Conservation (phyloP, 2,329 filamentous ascomycete species). For the Trematosphaeria pertusa region DNA sequence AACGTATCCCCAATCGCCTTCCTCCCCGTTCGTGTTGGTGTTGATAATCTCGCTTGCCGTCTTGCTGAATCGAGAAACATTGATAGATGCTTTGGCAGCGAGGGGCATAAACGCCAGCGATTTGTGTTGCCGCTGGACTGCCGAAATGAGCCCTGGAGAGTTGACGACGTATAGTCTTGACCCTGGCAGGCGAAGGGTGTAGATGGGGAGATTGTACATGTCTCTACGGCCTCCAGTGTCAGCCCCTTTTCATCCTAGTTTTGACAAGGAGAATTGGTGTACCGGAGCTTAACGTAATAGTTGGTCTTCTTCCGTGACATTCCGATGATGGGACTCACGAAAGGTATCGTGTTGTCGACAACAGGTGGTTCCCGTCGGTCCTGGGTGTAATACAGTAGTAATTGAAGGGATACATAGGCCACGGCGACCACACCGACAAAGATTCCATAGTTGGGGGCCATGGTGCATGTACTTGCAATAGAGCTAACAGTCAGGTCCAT, state of each 20-base stretch:
- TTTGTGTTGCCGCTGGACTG: conserved; percentile 45
- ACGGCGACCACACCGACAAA: conserved; percentile 3
- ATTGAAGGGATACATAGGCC: conserved; percentile 6
- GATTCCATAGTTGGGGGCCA: conserved; percentile 1
- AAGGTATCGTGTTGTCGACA: conserved; percentile 11
- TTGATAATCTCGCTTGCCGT: conserved; percentile 38
- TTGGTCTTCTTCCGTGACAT: conserved; percentile 10
- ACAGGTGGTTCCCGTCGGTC: conserved; percentile 15
- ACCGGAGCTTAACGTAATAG: conserved; percentile 15
- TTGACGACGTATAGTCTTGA: conserved; percentile 51
- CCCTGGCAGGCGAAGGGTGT: conserved; percentile 48
- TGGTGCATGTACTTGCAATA: background rate
- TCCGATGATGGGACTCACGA: conserved; percentile 14
- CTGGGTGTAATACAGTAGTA: conserved; percentile 14
- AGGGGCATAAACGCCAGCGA: conserved; percentile 48
- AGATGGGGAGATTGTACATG: conserved; percentile 40
- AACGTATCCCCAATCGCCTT: conserved; percentile 38
- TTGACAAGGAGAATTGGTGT: background rate
- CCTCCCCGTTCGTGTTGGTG: conserved; percentile 44
- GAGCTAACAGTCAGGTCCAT: too few relatives aligned
- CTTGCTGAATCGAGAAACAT: conserved; percentile 37
- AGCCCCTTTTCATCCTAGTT: background rate
- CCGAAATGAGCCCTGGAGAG: conserved; percentile 40
- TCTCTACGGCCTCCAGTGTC: conserved; percentile 9
- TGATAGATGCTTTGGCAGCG: conserved; percentile 40